Percentiles rank a stretch among this genome's conserved stretches.
phyloP scores from a whole-genome alignment of 2,329 filamentous ascomycete genomes.

The Paraconiothyrium sp. region DNA sequence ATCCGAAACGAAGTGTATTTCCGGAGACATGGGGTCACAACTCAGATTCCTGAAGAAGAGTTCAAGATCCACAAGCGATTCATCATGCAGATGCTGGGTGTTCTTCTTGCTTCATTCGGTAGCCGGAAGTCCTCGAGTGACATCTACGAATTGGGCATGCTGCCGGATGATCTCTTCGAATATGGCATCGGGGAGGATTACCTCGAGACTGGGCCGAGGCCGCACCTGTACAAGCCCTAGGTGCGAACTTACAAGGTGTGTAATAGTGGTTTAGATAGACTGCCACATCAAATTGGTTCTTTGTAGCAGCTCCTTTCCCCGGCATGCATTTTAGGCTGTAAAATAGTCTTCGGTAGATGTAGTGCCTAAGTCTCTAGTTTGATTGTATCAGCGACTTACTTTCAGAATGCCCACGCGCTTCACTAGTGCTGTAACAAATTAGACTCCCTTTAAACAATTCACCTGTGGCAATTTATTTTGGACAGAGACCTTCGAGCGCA shows the following conservation, averaged over 20 bases:
- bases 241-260: neutral
- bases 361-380: too few relatives aligned
- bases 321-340: too few relatives aligned
- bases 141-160: neutral
- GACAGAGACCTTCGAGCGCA: conserved; percentile 33
- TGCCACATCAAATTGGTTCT: too few relatives aligned
- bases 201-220: neutral
- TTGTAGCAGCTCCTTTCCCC: too few relatives aligned
- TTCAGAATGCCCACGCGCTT: too few relatives aligned
- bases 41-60: neutral
- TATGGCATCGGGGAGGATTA: neutral
- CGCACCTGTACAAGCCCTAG: neutral
- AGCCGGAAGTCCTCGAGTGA: neutral
- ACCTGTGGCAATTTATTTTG: neutral
- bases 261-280: too few relatives aligned
- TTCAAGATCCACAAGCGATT: neutral
- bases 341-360: too few relatives aligned
- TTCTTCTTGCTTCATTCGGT: neutral
- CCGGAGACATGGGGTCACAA: neutral
- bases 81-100: neutral
- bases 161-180: neutral
- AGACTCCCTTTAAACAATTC: conserved; percentile 18
- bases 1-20: neutral
- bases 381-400: too few relatives aligned
- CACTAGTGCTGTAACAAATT: neutral